Conservation (phyloP, 225 moss, liverwort and hornwort species). For the Bryoerythrophyllum caledonicum region DNA sequence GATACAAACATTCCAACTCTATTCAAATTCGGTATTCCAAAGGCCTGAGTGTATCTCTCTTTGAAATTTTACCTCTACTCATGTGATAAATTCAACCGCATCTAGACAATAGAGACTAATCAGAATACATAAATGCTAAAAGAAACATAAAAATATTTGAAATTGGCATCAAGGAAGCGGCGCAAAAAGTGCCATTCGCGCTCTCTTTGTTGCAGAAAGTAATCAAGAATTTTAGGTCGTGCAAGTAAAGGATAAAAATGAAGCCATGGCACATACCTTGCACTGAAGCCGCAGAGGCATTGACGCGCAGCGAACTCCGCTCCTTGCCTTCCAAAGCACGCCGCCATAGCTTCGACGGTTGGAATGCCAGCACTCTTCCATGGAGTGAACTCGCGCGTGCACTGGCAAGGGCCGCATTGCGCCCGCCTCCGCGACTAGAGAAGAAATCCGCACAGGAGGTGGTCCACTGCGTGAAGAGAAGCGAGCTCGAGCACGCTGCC, state of each 20-base stretch:
- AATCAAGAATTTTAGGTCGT: conserved; percentile 20
- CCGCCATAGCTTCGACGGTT: conserved; percentile 26
- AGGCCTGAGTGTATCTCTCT: no score
- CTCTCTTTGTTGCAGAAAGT: background rate
- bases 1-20: no score
- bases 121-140: no score
- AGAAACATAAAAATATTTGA: no score
- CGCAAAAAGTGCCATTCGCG: background rate
- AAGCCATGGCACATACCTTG: conserved; percentile 25
- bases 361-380: conserved; percentile 18
- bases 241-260: background rate
- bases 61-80: no score
- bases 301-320: conserved; percentile 19
- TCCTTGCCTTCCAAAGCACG: conserved; percentile 22
- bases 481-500: conserved; percentile 26
- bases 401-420: conserved; percentile 17
- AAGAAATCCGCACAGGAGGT: conserved; percentile 3
- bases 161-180: no score
- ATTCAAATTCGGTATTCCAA: no score
- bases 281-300: conserved; percentile 37
- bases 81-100: no score
- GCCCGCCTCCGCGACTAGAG: background rate
- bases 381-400: conserved; percentile 12
- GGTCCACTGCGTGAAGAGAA: conserved; percentile 28
- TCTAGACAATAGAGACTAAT: no score